These are phyloP conservation scores for Lactifluus echinatus DNA, from an alignment of 768 basidiomycete genomes.

Conservation along the genomic window DNA sequence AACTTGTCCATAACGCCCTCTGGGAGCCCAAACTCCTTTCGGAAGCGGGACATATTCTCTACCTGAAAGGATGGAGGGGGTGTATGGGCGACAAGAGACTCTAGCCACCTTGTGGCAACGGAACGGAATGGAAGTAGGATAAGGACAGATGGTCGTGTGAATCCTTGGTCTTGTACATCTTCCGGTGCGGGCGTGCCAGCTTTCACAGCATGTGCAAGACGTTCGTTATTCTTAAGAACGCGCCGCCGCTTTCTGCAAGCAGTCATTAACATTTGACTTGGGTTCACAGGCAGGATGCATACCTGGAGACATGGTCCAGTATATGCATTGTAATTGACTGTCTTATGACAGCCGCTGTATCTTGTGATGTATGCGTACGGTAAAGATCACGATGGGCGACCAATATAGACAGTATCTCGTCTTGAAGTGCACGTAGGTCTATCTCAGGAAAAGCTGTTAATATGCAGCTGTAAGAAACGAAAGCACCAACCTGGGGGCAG, in stretches of 20 bases:
- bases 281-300: slow-evolving; percentile 1
- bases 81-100: slow-evolving; percentile 69
- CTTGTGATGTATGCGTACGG: slow-evolving; percentile 54
- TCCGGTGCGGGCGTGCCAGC: slow-evolving; percentile 48
- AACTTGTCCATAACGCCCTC: slow-evolving; percentile 75
- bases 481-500: slow-evolving; percentile 41
- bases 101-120: slow-evolving; percentile 74
- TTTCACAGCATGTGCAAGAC: slow-evolving; percentile 65
- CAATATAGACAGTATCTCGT: slow-evolving; percentile 56
- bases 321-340: slow-evolving; percentile 72
- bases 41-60: slow-evolving; percentile 80
- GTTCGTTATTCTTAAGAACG: slow-evolving; percentile 91
- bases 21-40: slow-evolving; percentile 76
- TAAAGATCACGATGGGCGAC: slow-evolving; percentile 72
- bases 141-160: slow-evolving; percentile 91
- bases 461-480: slow-evolving; percentile 5
- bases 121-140: slow-evolving; percentile 91
- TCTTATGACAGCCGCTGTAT: slow-evolving; percentile 52
- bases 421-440: slow-evolving; percentile 52
- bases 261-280: not conserved
- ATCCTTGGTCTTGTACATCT: slow-evolving; percentile 92
- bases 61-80: slow-evolving; percentile 68
- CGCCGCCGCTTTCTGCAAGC: slow-evolving; percentile 74
- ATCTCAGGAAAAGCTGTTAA: not conserved
- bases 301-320: slow-evolving; percentile 89